Evolutionary conservation across 2,329 filamentous ascomycete genomes (phyloP).

Genomic region (Dactylellina parvicollis): DNA sequence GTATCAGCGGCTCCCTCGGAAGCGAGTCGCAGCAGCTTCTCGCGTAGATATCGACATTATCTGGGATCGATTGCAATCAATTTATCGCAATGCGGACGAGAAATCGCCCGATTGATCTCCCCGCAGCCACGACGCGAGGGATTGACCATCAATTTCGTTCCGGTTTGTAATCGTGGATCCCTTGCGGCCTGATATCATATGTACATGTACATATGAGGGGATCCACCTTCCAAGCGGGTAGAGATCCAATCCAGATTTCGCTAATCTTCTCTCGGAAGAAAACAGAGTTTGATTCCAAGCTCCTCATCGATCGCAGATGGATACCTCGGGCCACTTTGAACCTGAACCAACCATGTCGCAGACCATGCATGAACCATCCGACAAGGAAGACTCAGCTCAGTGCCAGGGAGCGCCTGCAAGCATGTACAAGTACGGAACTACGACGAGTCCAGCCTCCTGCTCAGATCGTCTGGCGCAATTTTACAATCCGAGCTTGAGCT

Average conservation of each 20-base stretch:
- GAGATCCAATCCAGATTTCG: conserved; percentile 46
- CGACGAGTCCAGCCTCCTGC: conserved; percentile 3
- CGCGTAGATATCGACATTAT: conserved; percentile 16
- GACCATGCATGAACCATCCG: conserved; percentile 31
- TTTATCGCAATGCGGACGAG: conserved; percentile 27
- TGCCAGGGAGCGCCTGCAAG: conserved; percentile 11
- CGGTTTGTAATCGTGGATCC: conserved; percentile 16
- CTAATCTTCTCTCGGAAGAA: conserved; percentile 44
- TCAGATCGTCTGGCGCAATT: conserved; percentile 49
- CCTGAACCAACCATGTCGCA: conserved; percentile 24
- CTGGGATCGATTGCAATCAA: neutral
- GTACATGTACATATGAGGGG: too few species aligned
- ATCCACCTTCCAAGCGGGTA: conserved; percentile 48
- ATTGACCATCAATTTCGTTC: conserved; percentile 1
- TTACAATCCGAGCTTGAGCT: conserved; percentile 1
- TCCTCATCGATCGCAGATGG: conserved; percentile 18
- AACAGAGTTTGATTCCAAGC: conserved; percentile 13
- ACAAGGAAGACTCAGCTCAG: conserved; percentile 29
- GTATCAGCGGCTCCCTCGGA: neutral
- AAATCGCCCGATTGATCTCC: conserved; percentile 40
- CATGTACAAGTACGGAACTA: too few species aligned
- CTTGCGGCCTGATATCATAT: neutral
- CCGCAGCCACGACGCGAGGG: neutral
- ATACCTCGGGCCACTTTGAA: conserved; percentile 6
- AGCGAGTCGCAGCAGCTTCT: too few species aligned